Percentiles rank a stretch among this genome's conserved stretches.
These are phyloP conservation scores for Hylodesmum podocarpum DNA, from an alignment of 306 rosid genomes.

Conservation along the genomic window DNA sequence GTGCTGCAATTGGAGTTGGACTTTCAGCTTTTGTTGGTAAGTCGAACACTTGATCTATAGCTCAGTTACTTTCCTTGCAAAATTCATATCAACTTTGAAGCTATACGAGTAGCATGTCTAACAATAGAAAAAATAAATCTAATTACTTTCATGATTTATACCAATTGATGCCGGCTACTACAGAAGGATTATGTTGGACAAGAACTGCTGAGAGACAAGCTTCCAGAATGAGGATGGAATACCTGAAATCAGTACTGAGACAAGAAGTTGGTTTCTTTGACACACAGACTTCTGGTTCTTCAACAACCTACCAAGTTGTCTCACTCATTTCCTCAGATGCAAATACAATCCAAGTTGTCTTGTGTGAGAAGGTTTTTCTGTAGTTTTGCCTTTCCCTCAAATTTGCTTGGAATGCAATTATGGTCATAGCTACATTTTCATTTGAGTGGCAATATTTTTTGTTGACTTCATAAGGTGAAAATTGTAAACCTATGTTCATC, in stretches of 20 bases:
- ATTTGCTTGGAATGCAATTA: not conserved
- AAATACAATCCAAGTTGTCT: constrained; percentile 75
- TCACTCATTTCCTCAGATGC: constrained; percentile 79
- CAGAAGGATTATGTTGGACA: constrained; percentile 91
- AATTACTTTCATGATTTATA: constrained; percentile 17
- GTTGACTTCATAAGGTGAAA: not conserved
- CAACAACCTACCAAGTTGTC: constrained; percentile 77
- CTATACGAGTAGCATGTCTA: not conserved
- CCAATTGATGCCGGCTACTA: constrained; percentile 27
- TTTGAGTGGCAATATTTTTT: not conserved
- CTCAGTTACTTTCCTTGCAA: constrained; percentile 1
- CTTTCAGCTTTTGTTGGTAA: constrained; percentile 79
- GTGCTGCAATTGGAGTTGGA: constrained; percentile 80
- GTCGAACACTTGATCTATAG: constrained; percentile 1
- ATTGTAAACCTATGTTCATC: not conserved
- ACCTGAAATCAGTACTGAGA: constrained; percentile 79
- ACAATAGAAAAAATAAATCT: constrained; percentile 4
- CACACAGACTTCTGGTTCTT: constrained; percentile 63
- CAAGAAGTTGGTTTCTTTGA: constrained; percentile 93
- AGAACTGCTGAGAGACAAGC: constrained; percentile 91
- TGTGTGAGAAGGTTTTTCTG: constrained; percentile 70
- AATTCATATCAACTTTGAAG: not conserved
- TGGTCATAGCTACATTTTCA: not conserved
- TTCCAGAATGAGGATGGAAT: constrained; percentile 76
- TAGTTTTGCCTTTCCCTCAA: not conserved